These are phyloP conservation scores for Ogataea thermomethanolica DNA, from an alignment of 805 yeast genomes.

Conservation along the genomic window DNA sequence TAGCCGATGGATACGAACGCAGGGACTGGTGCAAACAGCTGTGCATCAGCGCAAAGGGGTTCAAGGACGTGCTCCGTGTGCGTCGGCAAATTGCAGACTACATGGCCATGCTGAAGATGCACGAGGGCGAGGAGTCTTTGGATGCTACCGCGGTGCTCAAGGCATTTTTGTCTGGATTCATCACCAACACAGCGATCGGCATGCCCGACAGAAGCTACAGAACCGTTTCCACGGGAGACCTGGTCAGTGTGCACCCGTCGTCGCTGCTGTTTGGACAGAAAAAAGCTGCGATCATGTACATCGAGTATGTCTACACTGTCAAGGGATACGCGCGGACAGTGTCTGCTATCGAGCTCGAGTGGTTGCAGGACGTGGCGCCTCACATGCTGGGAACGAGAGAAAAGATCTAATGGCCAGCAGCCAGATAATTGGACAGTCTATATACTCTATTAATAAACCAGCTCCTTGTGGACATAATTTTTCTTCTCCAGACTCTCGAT, in stretches of 20 bases:
- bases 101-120: constrained; percentile 43
- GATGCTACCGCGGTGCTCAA: constrained; percentile 62
- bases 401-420: constrained; percentile 8
- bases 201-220: constrained; percentile 92
- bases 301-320: constrained; percentile 89
- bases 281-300: constrained; percentile 86
- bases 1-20: constrained; percentile 50
- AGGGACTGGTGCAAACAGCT: constrained; percentile 82
- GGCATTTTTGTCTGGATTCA: constrained; percentile 77
- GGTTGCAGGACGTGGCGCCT: constrained; percentile 84
- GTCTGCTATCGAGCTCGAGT: constrained; percentile 72
- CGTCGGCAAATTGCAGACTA: constrained; percentile 72
- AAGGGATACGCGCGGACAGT: constrained; percentile 91
- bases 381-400: constrained; percentile 48
- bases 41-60: constrained; percentile 73
- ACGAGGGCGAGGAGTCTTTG: constrained; percentile 35
- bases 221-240: constrained; percentile 79
- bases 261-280: constrained; percentile 79
- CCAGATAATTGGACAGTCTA: neutral
- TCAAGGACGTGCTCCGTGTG: constrained; percentile 71
- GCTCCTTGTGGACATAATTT: constrained; percentile 27
- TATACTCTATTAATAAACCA: constrained; percentile 1
- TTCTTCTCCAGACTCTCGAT: constrained; percentile 38
- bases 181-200: constrained; percentile 89
- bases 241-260: constrained; percentile 86